Evolutionary conservation across 257 asterid genomes (phyloP).

Genomic region (Forsythia suspensa): DNA sequence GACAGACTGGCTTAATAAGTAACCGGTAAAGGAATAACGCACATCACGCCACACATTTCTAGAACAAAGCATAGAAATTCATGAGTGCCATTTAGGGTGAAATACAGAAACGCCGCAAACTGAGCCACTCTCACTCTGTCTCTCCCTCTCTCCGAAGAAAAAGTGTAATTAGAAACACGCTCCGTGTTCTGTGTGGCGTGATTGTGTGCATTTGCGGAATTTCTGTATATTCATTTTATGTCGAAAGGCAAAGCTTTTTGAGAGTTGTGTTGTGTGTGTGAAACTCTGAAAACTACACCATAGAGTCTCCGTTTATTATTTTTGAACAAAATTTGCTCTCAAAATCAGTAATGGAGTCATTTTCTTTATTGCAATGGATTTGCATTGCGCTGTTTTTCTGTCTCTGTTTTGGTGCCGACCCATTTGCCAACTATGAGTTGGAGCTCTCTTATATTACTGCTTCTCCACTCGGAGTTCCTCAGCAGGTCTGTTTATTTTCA

Average conservation of each 20-base stretch:
- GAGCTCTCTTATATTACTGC: conserved; percentile 71
- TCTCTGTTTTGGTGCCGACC: conserved; percentile 63
- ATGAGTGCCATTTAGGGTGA: conserved; percentile 8
- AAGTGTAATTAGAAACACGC: conserved; percentile 25
- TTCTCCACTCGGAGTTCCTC: conserved; percentile 94
- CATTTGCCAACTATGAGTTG: conserved; percentile 56
- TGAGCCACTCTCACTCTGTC: conserved; percentile 4
- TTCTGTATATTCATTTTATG: not conserved
- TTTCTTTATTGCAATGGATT: conserved; percentile 24
- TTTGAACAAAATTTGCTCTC: not conserved
- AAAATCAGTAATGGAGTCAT: conserved; percentile 24
- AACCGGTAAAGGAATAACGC: conserved; percentile 27
- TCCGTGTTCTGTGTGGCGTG: not conserved
- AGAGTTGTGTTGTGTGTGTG: conserved; percentile 12
- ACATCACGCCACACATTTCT: conserved; percentile 33
- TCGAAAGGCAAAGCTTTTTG: not conserved
- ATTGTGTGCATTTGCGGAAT: not conserved
- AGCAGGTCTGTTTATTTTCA: conserved; percentile 47
- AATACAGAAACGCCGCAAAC: conserved; percentile 22
- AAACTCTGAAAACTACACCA: not conserved
- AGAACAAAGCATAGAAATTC: conserved; percentile 16
- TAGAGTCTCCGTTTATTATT: not conserved
- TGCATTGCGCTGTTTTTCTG: conserved; percentile 41
- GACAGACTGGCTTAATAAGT: conserved; percentile 23
- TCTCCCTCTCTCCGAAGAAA: not conserved